A percentile compares a stretch with the other conserved stretches of the same genome.
phyloP scores from a whole-genome alignment of 2,329 filamentous ascomycete species.

The Chaetomiaceae sp. region DNA sequence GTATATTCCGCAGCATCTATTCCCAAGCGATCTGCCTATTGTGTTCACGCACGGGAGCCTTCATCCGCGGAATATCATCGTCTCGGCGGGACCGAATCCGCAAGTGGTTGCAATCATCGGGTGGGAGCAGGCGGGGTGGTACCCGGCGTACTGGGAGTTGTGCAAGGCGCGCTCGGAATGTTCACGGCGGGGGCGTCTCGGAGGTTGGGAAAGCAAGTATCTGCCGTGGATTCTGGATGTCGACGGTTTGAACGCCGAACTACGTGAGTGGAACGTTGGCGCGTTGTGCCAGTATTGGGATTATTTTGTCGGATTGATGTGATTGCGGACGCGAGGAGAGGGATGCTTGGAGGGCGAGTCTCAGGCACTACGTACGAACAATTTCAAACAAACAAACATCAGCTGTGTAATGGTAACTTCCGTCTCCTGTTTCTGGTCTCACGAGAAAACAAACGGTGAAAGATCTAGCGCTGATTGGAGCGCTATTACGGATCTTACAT shows the following conservation, averaged over 20 bases:
- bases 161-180: slow-evolving; percentile 21
- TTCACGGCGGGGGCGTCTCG: background rate
- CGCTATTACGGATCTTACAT: no score
- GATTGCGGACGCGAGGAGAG: background rate
- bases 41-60: slow-evolving; percentile 21
- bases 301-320: slow-evolving; percentile 20
- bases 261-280: slow-evolving; percentile 10
- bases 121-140: slow-evolving; percentile 25
- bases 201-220: slow-evolving; percentile 18
- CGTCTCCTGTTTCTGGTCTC: no score
- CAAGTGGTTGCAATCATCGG: slow-evolving; percentile 14
- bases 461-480: no score
- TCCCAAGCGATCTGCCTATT: slow-evolving; percentile 15
- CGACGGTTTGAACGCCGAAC: slow-evolving; percentile 4
- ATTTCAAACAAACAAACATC: no score
- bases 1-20: slow-evolving; percentile 18
- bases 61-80: slow-evolving; percentile 21
- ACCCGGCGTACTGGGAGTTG: slow-evolving; percentile 24
- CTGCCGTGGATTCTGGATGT: slow-evolving; percentile 15
- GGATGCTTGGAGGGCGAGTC: no score
- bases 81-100: slow-evolving; percentile 17
- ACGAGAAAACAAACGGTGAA: no score
- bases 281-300: slow-evolving; percentile 22
- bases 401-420: no score
- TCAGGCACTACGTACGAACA: no score